phyloP scores from a whole-genome alignment of 768 basidiomycete genomes.

The Panellus pusillus region DNA sequence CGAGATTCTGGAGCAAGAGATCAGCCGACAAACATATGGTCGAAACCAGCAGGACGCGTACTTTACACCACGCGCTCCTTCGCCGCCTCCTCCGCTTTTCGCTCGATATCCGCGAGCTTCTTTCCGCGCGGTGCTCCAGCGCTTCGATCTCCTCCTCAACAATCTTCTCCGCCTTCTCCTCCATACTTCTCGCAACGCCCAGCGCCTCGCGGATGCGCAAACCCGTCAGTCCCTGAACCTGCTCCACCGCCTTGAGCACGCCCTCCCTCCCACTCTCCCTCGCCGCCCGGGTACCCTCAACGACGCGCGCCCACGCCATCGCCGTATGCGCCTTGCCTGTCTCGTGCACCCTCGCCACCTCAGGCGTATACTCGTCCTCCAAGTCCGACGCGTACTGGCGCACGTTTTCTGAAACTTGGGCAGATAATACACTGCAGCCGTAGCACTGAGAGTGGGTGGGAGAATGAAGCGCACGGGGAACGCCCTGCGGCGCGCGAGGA shows the following conservation, averaged over 20 bases:
- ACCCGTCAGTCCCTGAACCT: slow-evolving; percentile 47
- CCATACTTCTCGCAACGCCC: slow-evolving; percentile 38
- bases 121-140: background rate
- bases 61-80: slow-evolving; percentile 11
- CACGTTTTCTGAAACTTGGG: slow-evolving; percentile 75
- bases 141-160: slow-evolving; percentile 3
- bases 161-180: slow-evolving; percentile 16
- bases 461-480: slow-evolving; percentile 69
- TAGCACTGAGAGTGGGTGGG: slow-evolving; percentile 71
- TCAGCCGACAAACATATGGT: background rate
- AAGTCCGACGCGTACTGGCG: slow-evolving; percentile 62
- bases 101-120: background rate
- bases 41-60: background rate
- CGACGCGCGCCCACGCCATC: slow-evolving; percentile 10
- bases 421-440: slow-evolving; percentile 80
- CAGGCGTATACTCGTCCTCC: slow-evolving; percentile 72
- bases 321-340: slow-evolving; percentile 10
- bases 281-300: background rate
- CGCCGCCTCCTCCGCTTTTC: background rate
- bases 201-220: slow-evolving; percentile 66
- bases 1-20: slow-evolving; percentile 20
- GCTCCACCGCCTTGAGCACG: slow-evolving; percentile 1
- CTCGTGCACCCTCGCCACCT: slow-evolving; percentile 40
- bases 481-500: slow-evolving; percentile 76
- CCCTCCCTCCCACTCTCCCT: background rate